Evolutionary conservation across 2,329 filamentous ascomycete species (phyloP), one percentile per base, ranked within the genome.

Genomic region (Nigrospora oryzae): DNA sequence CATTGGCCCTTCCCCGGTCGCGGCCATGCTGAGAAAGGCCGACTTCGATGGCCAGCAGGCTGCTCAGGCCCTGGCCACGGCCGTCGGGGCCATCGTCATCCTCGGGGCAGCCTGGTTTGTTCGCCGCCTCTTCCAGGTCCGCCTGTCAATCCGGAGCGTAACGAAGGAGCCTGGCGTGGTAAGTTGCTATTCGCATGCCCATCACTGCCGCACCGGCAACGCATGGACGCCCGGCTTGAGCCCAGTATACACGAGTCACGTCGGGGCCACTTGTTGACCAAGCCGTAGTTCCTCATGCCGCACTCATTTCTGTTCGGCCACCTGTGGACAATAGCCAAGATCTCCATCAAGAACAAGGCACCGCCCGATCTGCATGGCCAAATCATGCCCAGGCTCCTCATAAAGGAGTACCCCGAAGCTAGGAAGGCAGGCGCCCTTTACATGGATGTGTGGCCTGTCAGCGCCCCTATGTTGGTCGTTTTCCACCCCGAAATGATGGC

Each of bases 371-470:
- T 54, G 1, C 46, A 58, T 32, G 49, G 53, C 8, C 53, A 59
- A 2, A 49, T 49, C 44, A 46, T 56, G 23, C 49, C 55, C 12
- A 43, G 49, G 11, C 42, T 57, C 15, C 35, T 65, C 11, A 45
- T 51, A 23, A 41, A 52, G 28, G 54, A 62, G 37, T 62, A 57
- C 37, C 57, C 61, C 6, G 58, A 63, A 15, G 35, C 60, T 15
- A 50, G 51, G 3, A 51, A 50, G n/a, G 44, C 52, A 8, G 59
- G 60, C 41, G 40, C 60, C 28, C 47, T 62, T 38, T 64, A 69
- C 45, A 47, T 69, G 37, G 66, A 70, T 42, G 46, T 59, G 13
- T 67, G 64, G 61, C 66, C 67, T 4, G 50, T 68, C n/a, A 52
- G 52, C 2, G 40, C 47, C 5, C 58, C 63, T 3, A 62, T 66